Evolutionary conservation across 2,329 filamentous ascomycete species (phyloP).

Genomic region (Fusarium concolor): DNA sequence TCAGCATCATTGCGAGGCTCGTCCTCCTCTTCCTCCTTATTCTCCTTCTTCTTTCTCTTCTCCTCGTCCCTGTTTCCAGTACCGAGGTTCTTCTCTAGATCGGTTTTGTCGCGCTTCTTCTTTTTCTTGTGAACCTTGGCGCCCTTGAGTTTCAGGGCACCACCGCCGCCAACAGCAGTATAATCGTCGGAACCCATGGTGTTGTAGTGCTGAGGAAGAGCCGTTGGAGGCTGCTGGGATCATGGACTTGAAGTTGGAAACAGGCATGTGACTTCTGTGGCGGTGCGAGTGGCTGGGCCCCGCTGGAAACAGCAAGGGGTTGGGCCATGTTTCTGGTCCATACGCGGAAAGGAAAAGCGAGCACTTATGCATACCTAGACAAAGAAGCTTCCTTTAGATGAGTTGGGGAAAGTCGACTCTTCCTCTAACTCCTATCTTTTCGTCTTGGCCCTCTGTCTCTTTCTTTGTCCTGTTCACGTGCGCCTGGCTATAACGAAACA

Average conservation of each 20-base stretch:
- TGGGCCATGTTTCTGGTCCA: constrained; percentile 15
- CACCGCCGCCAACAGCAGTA: constrained; percentile 70
- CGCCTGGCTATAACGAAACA: constrained; percentile 12
- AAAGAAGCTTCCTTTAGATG: constrained; percentile 29
- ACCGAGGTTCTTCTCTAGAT: constrained; percentile 61
- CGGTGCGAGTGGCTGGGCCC: constrained; percentile 14
- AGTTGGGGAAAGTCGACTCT: constrained; percentile 30
- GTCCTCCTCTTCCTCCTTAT: constrained; percentile 46
- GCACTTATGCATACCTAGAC: constrained; percentile 24
- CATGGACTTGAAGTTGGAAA: constrained; percentile 1
- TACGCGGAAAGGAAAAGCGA: constrained; percentile 32
- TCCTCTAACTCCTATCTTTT: constrained; percentile 24
- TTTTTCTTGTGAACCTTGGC: constrained; percentile 72
- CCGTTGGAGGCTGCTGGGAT: background rate
- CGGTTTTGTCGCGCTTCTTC: constrained; percentile 66
- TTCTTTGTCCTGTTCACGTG: constrained; percentile 29
- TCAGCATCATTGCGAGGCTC: constrained; percentile 48
- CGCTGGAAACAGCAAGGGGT: constrained; percentile 8
- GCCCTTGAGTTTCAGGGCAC: constrained; percentile 88
- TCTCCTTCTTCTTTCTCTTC: constrained; percentile 40
- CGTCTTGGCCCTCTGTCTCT: constrained; percentile 18
- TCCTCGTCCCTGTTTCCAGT: constrained; percentile 41
- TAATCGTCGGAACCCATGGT: constrained; percentile 82
- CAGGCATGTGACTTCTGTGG: constrained; percentile 14
- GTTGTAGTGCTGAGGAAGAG: constrained; percentile 19